These are phyloP conservation scores for Nakazawaea holstii DNA, from an alignment of 805 yeast genomes.

Conservation along the genomic window DNA sequence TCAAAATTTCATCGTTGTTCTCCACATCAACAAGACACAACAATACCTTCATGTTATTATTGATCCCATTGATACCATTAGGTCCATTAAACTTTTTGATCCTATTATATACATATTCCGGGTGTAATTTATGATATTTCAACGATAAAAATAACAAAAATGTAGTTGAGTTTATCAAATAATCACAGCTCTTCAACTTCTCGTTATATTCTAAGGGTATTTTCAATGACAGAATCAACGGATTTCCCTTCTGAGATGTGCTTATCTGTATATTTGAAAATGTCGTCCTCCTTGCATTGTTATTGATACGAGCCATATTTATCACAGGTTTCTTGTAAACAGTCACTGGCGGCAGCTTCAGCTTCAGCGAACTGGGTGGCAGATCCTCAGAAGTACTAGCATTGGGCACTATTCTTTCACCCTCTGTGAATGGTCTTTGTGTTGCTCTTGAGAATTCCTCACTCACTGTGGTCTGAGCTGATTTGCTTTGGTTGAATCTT, in stretches of 20 bases:
- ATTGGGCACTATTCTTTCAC: conserved; percentile 5
- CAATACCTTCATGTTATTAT: conserved; percentile 44
- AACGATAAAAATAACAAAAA: conserved; percentile 59
- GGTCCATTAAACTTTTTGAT: conserved; percentile 29
- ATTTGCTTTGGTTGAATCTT: conserved; percentile 13
- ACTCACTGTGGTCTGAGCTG: conserved; percentile 10
- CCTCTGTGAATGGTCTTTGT: conserved; percentile 10
- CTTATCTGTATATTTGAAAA: conserved; percentile 46
- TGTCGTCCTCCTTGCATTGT: conserved; percentile 11
- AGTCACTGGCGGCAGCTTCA: not conserved
- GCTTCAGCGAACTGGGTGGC: not conserved
- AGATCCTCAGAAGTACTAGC: not conserved
- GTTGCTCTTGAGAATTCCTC: not conserved
- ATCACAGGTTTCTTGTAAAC: conserved; percentile 5
- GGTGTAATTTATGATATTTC: conserved; percentile 70
- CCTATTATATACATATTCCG: conserved; percentile 64
- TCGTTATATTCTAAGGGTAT: conserved; percentile 51
- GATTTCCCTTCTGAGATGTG: conserved; percentile 68
- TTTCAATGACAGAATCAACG: conserved; percentile 51
- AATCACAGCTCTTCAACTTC: conserved; percentile 50
- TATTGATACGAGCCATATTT: conserved; percentile 6
- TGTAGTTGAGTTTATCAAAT: conserved; percentile 51
- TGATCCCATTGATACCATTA: conserved; percentile 21
- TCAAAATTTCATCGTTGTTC: conserved; percentile 42
- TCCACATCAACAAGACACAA: conserved; percentile 64